Evolutionary conservation across 2,329 filamentous ascomycete species (phyloP), one percentile per base, ranked within the genome.

Genomic region (Fusarium fracticaudum): DNA sequence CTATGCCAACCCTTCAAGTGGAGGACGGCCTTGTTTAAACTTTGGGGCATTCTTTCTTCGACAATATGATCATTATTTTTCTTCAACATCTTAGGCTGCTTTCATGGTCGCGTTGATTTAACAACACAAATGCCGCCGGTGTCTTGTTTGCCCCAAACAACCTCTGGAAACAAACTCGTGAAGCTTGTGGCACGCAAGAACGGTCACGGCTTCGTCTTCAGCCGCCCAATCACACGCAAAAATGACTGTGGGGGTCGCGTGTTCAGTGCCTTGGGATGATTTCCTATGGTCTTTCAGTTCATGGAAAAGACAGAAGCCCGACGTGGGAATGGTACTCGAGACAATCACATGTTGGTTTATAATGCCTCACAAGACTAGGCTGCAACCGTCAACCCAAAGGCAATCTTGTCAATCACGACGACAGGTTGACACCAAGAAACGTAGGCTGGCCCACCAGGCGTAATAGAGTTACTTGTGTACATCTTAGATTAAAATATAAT

Each of bases 401-500:
- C 18, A 47, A 8, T 22, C 12, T 29, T 47, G 13, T 47, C 8
- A 22, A 47, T 47, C 45, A 47, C 13, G 3, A 47, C 12, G 18
- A 22, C 1, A 47, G 5, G 13, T 29, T 47, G 6, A 29, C 24
- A 29, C 1, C 18, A 29, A 47, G 13, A 47, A 29, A 11, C 24
- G 6, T 22, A 47, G 24, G 5, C 18, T 47, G 13, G 18, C 45
- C 18, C 3, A 11, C 26, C 44, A 29, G 6, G 18, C 9, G 4
- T 15, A 3, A 15, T 15, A 29, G 9, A 4, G 3, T 22, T 22
- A 7, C 6, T 11, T 29, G 11, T 22, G 4, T 8, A 47, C 26
- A 1, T 47, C 4, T 4, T 15, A 6, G 0, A 11, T 22, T 22
- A 29, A 15, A 22, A 5, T 29, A 4, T 5, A 29, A 47, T 29